Evolutionary conservation across 495 filamentous ascomycete species (phyloP).

Genomic region (Aspergillus avenaceus): DNA sequence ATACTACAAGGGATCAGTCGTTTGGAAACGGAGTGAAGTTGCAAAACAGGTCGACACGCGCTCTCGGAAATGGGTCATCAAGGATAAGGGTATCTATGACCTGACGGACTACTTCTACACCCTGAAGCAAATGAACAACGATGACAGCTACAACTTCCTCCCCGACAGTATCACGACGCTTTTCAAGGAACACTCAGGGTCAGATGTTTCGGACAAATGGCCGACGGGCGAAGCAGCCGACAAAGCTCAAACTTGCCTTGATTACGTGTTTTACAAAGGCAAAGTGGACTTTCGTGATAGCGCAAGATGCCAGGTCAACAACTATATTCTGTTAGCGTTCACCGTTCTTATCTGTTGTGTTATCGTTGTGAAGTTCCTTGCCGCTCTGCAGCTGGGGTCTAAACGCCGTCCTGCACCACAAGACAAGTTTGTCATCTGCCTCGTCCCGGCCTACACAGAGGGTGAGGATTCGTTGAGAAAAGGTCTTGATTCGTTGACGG

Average conservation of each 20-base stretch:
- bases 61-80: constrained; percentile 74
- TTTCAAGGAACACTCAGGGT: constrained; percentile 70
- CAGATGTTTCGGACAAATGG: constrained; percentile 68
- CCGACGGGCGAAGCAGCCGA: constrained; percentile 43
- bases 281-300: constrained; percentile 78
- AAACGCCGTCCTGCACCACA: constrained; percentile 86
- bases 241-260: constrained; percentile 70
- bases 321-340: constrained; percentile 85
- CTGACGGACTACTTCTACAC: constrained; percentile 89
- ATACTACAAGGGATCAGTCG: constrained; percentile 83
- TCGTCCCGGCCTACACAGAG: constrained; percentile 96
- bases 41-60: constrained; percentile 56
- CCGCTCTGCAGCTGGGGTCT: constrained; percentile 88
- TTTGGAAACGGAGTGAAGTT: constrained; percentile 56
- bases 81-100: constrained; percentile 75
- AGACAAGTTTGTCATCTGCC: constrained; percentile 98
- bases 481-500: constrained; percentile 89
- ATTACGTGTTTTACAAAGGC: constrained; percentile 80
- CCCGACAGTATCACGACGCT: constrained; percentile 57
- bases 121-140: constrained; percentile 42
- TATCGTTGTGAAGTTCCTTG: constrained; percentile 84
- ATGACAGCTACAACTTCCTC: constrained; percentile 61
- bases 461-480: constrained; percentile 91
- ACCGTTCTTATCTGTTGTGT: constrained; percentile 76
- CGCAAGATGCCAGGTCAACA: constrained; percentile 79